Evolutionary conservation across 2,329 filamentous ascomycete genomes (phyloP).

Genomic region (Bisporella sp.): DNA sequence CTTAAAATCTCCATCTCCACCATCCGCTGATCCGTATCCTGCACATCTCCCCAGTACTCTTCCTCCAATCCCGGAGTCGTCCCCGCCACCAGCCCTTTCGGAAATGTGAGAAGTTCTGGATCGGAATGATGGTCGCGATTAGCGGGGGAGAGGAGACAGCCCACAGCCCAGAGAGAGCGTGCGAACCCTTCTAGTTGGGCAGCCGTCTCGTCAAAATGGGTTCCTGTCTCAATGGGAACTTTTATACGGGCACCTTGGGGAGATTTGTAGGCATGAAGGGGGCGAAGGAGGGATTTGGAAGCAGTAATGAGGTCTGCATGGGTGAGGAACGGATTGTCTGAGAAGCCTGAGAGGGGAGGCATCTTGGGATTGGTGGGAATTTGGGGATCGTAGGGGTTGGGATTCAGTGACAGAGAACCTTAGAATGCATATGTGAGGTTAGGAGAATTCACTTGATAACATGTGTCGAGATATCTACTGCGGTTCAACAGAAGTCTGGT

Average conservation of each 20-base stretch:
- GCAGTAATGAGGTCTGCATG: conserved; percentile 31
- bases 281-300: conserved; percentile 26
- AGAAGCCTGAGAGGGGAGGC: not conserved
- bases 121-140: not conserved
- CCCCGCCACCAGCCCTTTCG: conserved; percentile 13
- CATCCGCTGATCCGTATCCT: conserved; percentile 42
- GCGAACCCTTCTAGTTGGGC: conserved; percentile 41
- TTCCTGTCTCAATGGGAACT: conserved; percentile 31
- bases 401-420: too few relatives aligned
- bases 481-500: too few relatives aligned
- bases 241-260: conserved; percentile 29
- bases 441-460: too few relatives aligned
- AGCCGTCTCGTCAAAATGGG: conserved; percentile 37
- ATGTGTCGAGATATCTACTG: too few relatives aligned
- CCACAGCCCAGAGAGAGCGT: conserved; percentile 20
- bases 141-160: conserved; percentile 8
- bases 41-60: conserved; percentile 41
- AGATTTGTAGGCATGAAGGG: conserved; percentile 25
- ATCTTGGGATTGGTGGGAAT: too few relatives aligned
- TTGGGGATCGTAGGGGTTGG: too few relatives aligned
- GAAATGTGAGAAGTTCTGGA: not conserved
- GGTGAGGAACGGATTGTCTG: conserved; percentile 9
- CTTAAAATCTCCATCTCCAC: conserved; percentile 45
- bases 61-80: conserved; percentile 22
- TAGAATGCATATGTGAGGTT: too few relatives aligned